A percentile compares a stretch with the other conserved stretches of the same genome.
Conservation (phyloP, 768 basidiomycete genomes). For the Lenzites betulinus region DNA sequence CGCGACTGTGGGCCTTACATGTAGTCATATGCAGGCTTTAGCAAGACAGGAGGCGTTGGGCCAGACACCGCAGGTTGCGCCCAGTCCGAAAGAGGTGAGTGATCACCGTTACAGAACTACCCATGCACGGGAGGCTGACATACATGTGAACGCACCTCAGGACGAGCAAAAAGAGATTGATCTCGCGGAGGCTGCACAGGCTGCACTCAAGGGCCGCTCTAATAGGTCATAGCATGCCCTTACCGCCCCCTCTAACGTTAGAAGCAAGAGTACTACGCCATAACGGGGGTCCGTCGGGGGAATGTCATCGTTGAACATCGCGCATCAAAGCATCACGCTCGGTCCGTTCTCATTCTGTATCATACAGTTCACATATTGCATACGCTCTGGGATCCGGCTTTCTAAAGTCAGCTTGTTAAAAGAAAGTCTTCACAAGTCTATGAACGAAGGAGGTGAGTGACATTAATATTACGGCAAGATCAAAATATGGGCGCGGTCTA, state of each 20-base stretch:
- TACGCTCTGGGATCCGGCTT: not conserved
- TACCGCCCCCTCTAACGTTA: not conserved
- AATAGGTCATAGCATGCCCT: slow-evolving; percentile 1
- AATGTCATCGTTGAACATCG: too few species aligned
- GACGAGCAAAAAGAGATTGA: slow-evolving; percentile 17
- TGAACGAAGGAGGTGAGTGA: too few species aligned
- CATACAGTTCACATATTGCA: not conserved
- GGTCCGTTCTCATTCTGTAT: not conserved
- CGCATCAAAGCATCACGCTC: not conserved
- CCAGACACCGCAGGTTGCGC: not conserved
- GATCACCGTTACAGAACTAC: not conserved
- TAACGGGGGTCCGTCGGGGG: too few species aligned
- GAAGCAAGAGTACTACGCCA: too few species aligned
- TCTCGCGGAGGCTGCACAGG: slow-evolving; percentile 18
- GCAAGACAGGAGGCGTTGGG: slow-evolving; percentile 16
- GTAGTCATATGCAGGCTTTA: slow-evolving; percentile 3
- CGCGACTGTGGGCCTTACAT: not conserved
- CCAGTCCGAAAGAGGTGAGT: slow-evolving; percentile 9
- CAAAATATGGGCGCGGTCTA: too few species aligned
- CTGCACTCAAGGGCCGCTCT: slow-evolving; percentile 11
- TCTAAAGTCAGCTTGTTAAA: too few species aligned
- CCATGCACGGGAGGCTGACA: not conserved
- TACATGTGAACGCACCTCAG: not conserved
- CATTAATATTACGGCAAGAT: not conserved
- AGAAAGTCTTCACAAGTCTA: too few species aligned